These are phyloP conservation scores for Dendrobium chrysotoxum DNA, from an alignment of 106 monocot genomes.

Conservation along the genomic window DNA sequence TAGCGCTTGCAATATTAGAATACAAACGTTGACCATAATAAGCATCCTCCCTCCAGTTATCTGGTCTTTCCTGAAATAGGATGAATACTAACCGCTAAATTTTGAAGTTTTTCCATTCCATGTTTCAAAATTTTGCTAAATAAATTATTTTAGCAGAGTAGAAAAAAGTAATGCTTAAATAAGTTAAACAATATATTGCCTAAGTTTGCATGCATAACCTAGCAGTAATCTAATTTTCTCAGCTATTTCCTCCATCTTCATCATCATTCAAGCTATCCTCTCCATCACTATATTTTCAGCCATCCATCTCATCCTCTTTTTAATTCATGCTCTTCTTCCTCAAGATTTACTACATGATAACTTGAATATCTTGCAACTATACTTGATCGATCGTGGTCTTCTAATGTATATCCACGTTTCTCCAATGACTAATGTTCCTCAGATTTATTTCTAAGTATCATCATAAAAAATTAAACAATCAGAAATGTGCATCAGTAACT, in stretches of 20 bases:
- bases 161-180: not conserved
- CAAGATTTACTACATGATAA: not conserved
- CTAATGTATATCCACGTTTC: too few relatives aligned
- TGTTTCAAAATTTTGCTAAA: not conserved
- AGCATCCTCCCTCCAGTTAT: slow-evolving; percentile 81
- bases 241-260: not conserved
- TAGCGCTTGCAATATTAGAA: slow-evolving; percentile 52
- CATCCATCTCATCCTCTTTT: not conserved
- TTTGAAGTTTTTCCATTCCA: not conserved
- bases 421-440: too few relatives aligned
- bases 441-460: too few relatives aligned
- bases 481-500: too few relatives aligned
- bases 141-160: not conserved
- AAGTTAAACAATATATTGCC: not conserved
- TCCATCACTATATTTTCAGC: not conserved
- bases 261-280: slow-evolving; percentile 2
- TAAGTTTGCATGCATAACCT: not conserved
- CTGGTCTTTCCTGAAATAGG: slow-evolving; percentile 60
- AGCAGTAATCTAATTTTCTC: not conserved
- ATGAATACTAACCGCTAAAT: not conserved
- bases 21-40: slow-evolving; percentile 46
- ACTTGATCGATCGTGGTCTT: not conserved
- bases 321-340: not conserved
- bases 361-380: not conserved
- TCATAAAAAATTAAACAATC: too few relatives aligned